phyloP scores from a whole-genome alignment of 1,139 yeast species.

The Arxiozyma heterogenica region DNA sequence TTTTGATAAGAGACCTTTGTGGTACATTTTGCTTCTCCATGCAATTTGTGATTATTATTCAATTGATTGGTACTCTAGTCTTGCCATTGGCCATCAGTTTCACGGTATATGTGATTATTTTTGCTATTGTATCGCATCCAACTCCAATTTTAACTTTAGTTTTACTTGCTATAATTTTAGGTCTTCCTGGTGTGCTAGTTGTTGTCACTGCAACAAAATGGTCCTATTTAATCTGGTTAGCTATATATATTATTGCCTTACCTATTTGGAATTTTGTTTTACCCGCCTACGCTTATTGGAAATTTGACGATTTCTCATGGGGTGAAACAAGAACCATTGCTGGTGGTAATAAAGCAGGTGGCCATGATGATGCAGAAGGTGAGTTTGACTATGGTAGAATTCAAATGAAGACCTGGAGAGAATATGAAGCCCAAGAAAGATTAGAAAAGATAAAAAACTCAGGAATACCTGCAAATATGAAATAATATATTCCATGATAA shows the following conservation, averaged over 20 bases:
- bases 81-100: constrained; percentile 87
- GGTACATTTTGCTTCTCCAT: constrained; percentile 96
- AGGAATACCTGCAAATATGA: constrained; percentile 3
- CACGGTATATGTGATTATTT: constrained; percentile 71
- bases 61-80: constrained; percentile 81
- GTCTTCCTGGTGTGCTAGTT: constrained; percentile 80
- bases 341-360: constrained; percentile 46
- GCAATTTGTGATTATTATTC: constrained; percentile 89
- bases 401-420: constrained; percentile 89
- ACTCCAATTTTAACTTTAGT: constrained; percentile 77
- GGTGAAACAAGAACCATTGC: constrained; percentile 89
- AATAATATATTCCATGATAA: neutral
- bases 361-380: constrained; percentile 64
- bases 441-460: constrained; percentile 4
- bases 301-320: constrained; percentile 97
- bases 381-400: constrained; percentile 83
- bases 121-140: constrained; percentile 70
- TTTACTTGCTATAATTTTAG: constrained; percentile 72
- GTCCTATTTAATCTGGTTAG: constrained; percentile 74
- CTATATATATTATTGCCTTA: constrained; percentile 68
- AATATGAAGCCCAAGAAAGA: constrained; percentile 60
- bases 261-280: constrained; percentile 93
- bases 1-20: constrained; percentile 80
- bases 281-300: constrained; percentile 89
- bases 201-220: constrained; percentile 79